Base-by-base conservation (phyloP, 495 filamentous ascomycete species). In the Saxispiralis lemnorum region DNA sequence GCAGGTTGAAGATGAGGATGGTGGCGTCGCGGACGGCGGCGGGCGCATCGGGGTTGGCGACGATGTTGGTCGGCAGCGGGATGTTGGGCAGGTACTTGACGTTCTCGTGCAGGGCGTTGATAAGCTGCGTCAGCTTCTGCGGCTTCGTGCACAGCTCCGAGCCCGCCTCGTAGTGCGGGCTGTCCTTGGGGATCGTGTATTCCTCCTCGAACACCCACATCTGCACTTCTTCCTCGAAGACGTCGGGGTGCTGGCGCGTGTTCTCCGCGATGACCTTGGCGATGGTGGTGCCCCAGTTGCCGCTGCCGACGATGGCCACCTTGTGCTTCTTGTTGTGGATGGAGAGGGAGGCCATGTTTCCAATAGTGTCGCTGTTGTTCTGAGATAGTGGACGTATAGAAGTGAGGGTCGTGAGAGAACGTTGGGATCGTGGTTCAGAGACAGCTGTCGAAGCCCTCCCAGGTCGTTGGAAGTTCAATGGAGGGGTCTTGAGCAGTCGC, bases 161-260 rank as follows among this genome's bases (percentile, higher is more conserved):
- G 21, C 63, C 59, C 38, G 72, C 49, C 46, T 65, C 56, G 57
- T 64, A 66, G 52, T 65, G 61, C 20, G 55, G 51, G 31, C 64
- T 66, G 30, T 51, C 62, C 54, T 76, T 66, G n/a, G 81, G 63
- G 41, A 92, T 65, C 39, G 73, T 73, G 33, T 87, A 75, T 38
- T 86, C 75, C 63, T 94, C 86, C 64, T 94, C 83, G 49, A 74
- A 89, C 55, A 93, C 88, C 83, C 83, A 96, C 88, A 99, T 96
- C 63, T 88, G 82, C 32, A 99, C 86, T 42, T 85, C 72, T 52
- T 76, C 63, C 49, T 95, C 78, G 58, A 96, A 99, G 36, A 93
- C 49, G 21, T 82, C 73, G 0, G 75, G 66, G 61, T 95, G 70
- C 49, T 67, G 75, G 43, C 68, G 68, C 17, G 84, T 78, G 63